Evolutionary conservation across 2,329 filamentous ascomycete genomes (phyloP).

Genomic region (Fusarium hostae): DNA sequence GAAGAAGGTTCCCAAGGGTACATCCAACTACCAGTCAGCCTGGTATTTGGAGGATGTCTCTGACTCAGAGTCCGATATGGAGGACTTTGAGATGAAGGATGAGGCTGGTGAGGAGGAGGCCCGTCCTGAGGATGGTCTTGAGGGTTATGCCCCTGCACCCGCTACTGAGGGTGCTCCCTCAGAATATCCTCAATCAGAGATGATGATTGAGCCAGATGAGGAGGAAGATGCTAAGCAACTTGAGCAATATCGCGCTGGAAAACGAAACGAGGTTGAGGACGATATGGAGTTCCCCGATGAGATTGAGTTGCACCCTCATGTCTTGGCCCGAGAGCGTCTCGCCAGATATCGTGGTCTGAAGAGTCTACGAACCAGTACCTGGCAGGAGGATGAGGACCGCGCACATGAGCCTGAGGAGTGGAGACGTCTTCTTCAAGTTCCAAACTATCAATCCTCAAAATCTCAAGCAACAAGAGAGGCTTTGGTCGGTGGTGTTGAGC

Average conservation of each 20-base stretch:
- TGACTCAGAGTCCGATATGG: constrained; percentile 86
- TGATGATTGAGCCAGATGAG: constrained; percentile 87
- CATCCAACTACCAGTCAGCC: constrained; percentile 91
- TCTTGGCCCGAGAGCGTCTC: constrained; percentile 85
- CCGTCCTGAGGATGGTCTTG: constrained; percentile 84
- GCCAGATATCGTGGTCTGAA: constrained; percentile 91
- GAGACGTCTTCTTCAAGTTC: constrained; percentile 84
- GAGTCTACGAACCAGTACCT: constrained; percentile 85
- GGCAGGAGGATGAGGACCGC: constrained; percentile 89
- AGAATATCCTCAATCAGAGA: constrained; percentile 93
- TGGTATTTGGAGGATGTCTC: constrained; percentile 90
- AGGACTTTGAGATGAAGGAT: constrained; percentile 71
- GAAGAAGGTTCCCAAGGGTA: constrained; percentile 86
- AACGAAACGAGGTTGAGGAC: constrained; percentile 83
- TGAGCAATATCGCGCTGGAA: constrained; percentile 81
- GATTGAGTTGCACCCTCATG: constrained; percentile 90
- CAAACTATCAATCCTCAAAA: constrained; percentile 88
- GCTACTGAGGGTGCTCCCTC: constrained; percentile 83
- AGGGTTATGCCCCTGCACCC: constrained; percentile 72
- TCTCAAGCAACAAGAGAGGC: constrained; percentile 83
- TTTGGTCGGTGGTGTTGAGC: constrained; percentile 84
- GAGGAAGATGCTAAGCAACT: constrained; percentile 82
- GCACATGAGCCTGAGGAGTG: constrained; percentile 91
- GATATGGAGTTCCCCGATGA: constrained; percentile 97
- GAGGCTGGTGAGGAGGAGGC: constrained; percentile 64